phyloP scores from a whole-genome alignment of 139 green algal species.

The Bryopsis sp. region DNA sequence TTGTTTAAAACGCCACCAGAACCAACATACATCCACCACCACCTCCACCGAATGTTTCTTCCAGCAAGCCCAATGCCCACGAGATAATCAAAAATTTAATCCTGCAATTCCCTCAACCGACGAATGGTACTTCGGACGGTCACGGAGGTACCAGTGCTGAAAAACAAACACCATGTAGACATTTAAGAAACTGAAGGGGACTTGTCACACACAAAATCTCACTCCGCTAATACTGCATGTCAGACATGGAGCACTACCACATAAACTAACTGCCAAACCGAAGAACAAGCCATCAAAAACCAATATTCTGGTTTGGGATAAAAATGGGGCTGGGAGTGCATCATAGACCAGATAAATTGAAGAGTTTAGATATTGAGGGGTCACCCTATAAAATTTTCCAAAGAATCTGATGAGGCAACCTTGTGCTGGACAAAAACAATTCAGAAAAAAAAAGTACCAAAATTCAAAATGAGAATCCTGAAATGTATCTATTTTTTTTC shows the following conservation, averaged over 20 bases:
- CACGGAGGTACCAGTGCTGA: conserved; percentile 84
- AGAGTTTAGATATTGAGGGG: neutral
- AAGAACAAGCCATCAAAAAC: neutral
- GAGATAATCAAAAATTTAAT: too few species aligned
- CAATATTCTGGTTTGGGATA: neutral
- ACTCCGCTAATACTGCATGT: neutral
- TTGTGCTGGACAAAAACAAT: conserved; percentile 7
- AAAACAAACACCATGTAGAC: neutral
- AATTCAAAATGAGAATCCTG: neutral
- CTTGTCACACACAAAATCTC: too few species aligned
- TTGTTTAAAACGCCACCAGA: too few species aligned
- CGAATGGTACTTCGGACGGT: conserved; percentile 96
- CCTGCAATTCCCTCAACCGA: conserved; percentile 76
- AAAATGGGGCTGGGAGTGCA: neutral
- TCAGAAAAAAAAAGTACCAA: neutral
- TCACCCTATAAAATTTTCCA: neutral
- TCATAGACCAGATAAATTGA: neutral
- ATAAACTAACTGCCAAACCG: neutral
- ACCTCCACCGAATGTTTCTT: too few species aligned
- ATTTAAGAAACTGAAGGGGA: neutral
- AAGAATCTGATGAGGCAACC: neutral
- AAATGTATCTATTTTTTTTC: too few species aligned
- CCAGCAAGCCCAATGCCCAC: too few species aligned
- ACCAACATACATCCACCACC: too few species aligned
- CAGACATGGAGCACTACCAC: neutral